phyloP scores from a whole-genome alignment of 73 alveolate species.

The Symbiodinium natans region DNA sequence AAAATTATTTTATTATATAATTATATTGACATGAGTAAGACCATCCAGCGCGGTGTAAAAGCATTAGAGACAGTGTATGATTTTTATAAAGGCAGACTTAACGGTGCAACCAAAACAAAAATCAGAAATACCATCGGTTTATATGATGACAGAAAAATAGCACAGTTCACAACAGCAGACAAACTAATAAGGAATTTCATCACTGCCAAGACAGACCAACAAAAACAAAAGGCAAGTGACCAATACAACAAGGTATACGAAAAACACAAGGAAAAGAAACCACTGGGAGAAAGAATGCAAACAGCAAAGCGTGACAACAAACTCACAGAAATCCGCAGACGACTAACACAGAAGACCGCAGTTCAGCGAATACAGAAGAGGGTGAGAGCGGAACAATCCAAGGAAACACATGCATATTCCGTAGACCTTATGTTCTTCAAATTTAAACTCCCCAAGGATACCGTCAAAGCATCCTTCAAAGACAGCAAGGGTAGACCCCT shows the following conservation, averaged over 20 bases:
- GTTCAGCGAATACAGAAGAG: no score
- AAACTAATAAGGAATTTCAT: background rate
- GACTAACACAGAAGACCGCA: no score
- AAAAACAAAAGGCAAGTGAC: background rate
- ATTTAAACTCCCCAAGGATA: background rate
- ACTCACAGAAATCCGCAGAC: no score
- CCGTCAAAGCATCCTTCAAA: background rate
- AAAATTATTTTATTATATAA: background rate
- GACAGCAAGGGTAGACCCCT: background rate
- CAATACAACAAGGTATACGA: background rate
- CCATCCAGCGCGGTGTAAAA: background rate
- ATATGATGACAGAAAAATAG: constrained; percentile 11
- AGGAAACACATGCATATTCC: background rate
- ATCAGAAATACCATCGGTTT: background rate
- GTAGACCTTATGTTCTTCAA: background rate
- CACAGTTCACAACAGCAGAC: constrained; percentile 37
- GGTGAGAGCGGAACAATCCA: background rate
- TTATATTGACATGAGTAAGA: no score
- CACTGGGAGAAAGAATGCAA: background rate
- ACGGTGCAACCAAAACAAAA: background rate
- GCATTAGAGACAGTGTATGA: background rate
- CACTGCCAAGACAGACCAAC: background rate
- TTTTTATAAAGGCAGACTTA: background rate
- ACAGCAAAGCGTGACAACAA: no score
- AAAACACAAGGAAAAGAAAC: background rate